Conservation (phyloP, 2,329 filamentous ascomycete genomes). For the Bipolaris sorokiniana region DNA sequence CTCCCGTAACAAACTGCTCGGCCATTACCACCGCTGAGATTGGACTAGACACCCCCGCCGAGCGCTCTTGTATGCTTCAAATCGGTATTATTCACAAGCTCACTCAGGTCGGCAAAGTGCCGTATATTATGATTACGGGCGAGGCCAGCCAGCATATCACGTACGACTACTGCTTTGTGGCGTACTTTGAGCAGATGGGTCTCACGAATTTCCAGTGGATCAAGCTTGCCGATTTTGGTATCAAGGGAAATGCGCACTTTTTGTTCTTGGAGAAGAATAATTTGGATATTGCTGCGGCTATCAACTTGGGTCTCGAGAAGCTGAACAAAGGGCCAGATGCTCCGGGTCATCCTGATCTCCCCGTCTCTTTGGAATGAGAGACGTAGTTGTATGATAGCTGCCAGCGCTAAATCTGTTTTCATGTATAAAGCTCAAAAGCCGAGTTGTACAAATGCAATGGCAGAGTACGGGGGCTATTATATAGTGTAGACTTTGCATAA, state of each 20-base stretch:
- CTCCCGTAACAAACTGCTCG: conserved; percentile 23
- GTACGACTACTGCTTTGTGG: conserved; percentile 43
- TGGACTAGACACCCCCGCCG: conserved; percentile 14
- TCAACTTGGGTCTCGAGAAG: conserved; percentile 11
- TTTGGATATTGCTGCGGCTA: conserved; percentile 47
- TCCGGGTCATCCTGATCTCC: conserved; percentile 1
- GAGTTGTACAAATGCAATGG: too few species aligned
- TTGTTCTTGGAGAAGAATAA: conserved; percentile 63
- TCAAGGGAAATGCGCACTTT: conserved; percentile 63
- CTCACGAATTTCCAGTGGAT: conserved; percentile 52
- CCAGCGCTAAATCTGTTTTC: too few species aligned
- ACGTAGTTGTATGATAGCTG: neutral
- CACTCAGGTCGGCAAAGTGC: conserved; percentile 31
- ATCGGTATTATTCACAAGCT: conserved; percentile 26
- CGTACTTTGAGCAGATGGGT: conserved; percentile 51
- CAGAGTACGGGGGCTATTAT: too few species aligned
- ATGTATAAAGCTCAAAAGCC: too few species aligned
- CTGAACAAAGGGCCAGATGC: conserved; percentile 8
- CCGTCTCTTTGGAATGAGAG: neutral
- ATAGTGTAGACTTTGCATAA: too few species aligned
- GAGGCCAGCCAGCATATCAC: conserved; percentile 40
- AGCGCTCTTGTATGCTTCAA: conserved; percentile 26
- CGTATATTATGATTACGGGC: conserved; percentile 40
- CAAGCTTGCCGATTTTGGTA: conserved; percentile 52
- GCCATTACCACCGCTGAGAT: conserved; percentile 22